phyloP scores from a whole-genome alignment of 163 green algal species.

The Chlorella variabilis region DNA sequence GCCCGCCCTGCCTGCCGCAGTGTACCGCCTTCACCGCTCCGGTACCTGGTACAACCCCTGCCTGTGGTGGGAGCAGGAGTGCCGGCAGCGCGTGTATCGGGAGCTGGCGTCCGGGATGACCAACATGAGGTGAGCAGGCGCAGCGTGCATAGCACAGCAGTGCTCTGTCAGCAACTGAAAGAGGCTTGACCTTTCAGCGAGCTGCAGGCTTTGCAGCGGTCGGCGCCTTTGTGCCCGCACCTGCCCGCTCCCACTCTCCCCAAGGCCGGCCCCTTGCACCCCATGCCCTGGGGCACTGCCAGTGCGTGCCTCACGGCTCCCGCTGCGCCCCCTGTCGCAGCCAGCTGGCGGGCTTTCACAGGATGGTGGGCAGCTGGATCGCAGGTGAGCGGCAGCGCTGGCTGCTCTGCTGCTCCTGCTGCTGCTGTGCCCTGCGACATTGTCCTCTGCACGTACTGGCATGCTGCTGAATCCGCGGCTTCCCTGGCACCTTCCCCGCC shows the following conservation, averaged over 20 bases:
- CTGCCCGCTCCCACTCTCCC: no score
- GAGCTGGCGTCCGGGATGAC: not conserved
- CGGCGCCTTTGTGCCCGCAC: no score
- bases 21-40: not conserved
- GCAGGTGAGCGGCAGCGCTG: not conserved
- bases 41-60: not conserved
- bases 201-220: no score
- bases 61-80: slow-evolving; percentile 6
- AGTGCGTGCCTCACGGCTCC: no score
- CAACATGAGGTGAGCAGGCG: slow-evolving; percentile 2
- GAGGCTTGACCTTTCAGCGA: no score
- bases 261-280: no score
- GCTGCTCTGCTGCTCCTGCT: not conserved
- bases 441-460: no score
- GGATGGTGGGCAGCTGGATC: slow-evolving; percentile 14
- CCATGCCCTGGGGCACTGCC: no score
- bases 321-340: not conserved
- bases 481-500: no score
- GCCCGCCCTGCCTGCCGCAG: not conserved
- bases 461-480: no score
- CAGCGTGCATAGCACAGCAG: not conserved
- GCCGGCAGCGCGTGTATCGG: not conserved
- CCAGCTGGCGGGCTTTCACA: not conserved
- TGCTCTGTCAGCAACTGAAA: no score
- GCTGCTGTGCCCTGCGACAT: not conserved